Base-by-base conservation (phyloP, 2,329 filamentous ascomycete genomes). In the Hypoxylon sp. region DNA sequence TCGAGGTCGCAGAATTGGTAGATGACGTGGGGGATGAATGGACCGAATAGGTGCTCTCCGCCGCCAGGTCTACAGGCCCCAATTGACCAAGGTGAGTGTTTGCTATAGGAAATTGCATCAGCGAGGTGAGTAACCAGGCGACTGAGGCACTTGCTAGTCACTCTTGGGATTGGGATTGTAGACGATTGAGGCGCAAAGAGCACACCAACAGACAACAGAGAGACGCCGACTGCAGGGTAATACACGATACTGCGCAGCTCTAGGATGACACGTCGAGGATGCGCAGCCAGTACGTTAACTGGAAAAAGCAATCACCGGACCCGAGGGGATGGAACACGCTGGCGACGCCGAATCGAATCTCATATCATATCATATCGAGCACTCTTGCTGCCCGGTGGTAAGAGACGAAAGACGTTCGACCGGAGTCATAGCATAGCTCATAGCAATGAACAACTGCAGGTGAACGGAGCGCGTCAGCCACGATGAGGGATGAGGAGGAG, bases 381-480 rank as follows among this genome's bases (percentile, higher is more conserved):
- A 32, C 50, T 32, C n/a, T 26, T 8, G 48, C 24, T 39, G 24
- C 22, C 4, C 5, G 11, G 10, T 52, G 22, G 13, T 50, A 30
- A 34, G 51, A 37, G 6, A 37, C 32, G 43, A 26, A n/a, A 44
- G 30, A 24, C 11, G 39, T 49, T 49, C 54, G 52, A 56, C 7
- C 50, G 59, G 50, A 49, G 59, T 56, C 15, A 48, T 54, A 52
- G 34, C 19, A 37, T n/a, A n/a, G n/a, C n/a, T n/a, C n/a, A n/a
- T n/a, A n/a, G n/a, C n/a, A n/a, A 54, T 51, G 49, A 50, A 41
- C 46, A 56, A 44, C 26, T 55, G 56, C 37, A 50, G 48, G 44
- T 26, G 54, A 22, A 46, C 39, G 59, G 53, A 49, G 55, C 41
- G 51, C 65, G 19, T 66, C 56, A 71, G 69, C 70, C 68, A 71